phyloP scores from a whole-genome alignment of 2,329 filamentous ascomycete genomes.

The Phaeosphaeriaceae sp. region DNA sequence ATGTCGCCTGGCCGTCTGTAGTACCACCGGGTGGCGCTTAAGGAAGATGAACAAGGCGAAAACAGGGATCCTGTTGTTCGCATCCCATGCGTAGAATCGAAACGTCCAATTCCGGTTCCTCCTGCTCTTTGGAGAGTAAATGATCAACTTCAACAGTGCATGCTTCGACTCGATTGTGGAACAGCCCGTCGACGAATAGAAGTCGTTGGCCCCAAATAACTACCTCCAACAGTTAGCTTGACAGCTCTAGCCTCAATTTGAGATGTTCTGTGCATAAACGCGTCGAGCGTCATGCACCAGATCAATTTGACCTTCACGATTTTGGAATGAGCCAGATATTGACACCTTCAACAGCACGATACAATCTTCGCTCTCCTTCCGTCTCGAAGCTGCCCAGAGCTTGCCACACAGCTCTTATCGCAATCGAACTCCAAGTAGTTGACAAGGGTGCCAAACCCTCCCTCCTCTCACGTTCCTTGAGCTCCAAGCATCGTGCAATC shows the following conservation, averaged over 20 bases:
- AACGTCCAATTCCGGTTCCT: not conserved
- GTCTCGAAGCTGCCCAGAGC: conserved; percentile 31
- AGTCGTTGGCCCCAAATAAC: not conserved
- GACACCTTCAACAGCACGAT: conserved; percentile 16
- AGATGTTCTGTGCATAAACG: not conserved
- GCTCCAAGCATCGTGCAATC: conserved; percentile 29
- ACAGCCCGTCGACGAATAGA: not conserved
- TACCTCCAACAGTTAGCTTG: not conserved
- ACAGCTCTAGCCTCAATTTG: not conserved
- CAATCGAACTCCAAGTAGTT: conserved; percentile 34
- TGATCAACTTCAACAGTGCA: not conserved
- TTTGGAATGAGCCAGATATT: not conserved
- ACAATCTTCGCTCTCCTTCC: conserved; percentile 28
- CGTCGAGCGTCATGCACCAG: not conserved
- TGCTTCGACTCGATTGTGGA: not conserved
- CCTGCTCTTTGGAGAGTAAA: too few relatives aligned
- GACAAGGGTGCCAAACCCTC: conserved; percentile 22
- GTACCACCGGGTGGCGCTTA: too few relatives aligned
- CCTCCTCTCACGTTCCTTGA: conserved; percentile 25
- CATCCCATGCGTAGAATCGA: not conserved
- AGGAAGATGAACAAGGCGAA: too few relatives aligned
- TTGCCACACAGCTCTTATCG: conserved; percentile 37
- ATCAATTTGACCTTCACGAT: not conserved
- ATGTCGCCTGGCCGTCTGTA: too few relatives aligned
- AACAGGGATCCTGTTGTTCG: not conserved